These are phyloP conservation scores for Cercospora canescens DNA, from an alignment of 2,329 filamentous ascomycete genomes.

Conservation along the genomic window DNA sequence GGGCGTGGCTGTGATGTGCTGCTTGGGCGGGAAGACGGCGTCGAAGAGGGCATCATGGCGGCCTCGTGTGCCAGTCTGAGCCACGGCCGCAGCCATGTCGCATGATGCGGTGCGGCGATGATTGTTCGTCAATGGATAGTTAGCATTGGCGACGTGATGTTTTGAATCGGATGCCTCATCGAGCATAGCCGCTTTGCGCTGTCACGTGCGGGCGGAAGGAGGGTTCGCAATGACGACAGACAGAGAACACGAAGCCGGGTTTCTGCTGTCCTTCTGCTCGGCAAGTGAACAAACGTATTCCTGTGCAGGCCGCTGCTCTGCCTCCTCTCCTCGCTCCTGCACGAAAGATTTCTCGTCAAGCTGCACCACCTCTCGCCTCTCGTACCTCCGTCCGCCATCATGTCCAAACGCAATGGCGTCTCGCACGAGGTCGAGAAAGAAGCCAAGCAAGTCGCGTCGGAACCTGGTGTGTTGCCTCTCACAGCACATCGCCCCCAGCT, in stretches of 20 bases:
- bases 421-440: conserved; percentile 53
- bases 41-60: conserved; percentile 32
- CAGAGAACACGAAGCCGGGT: background rate
- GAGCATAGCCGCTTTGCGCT: background rate
- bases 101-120: conserved; percentile 4
- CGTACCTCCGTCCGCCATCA: conserved; percentile 35
- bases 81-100: conserved; percentile 17
- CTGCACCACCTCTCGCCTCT: background rate
- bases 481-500: background rate
- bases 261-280: background rate
- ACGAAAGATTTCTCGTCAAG: conserved; percentile 1
- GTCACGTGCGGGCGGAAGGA: background rate
- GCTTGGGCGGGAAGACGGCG: conserved; percentile 47
- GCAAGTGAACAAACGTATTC: conserved; percentile 1
- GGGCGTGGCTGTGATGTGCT: conserved; percentile 46
- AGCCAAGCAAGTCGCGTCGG: conserved; percentile 37
- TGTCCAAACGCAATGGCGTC: conserved; percentile 64
- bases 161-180: conserved; percentile 5
- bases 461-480: conserved; percentile 43
- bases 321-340: background rate
- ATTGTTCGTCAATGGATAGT: background rate
- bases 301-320: background rate
- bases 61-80: conserved; percentile 3
- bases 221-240: conserved; percentile 4
- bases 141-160: conserved; percentile 3